Conservation (phyloP, 306 rosid genomes). For the Fragaria iinumae region DNA sequence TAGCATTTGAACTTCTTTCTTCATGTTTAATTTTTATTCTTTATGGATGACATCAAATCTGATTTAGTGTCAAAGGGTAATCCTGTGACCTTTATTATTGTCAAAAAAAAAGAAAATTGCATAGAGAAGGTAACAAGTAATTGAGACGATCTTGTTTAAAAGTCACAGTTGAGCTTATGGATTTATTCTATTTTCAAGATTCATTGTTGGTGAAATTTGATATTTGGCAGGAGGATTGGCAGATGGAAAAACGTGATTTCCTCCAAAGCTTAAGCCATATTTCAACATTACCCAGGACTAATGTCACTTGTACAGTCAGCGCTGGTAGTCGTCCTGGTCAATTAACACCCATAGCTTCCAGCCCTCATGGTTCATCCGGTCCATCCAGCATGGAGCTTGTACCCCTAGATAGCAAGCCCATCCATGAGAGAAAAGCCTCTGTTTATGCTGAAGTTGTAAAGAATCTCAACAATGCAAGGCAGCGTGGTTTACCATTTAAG, state of each 20-base stretch:
- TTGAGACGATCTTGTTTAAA: neutral
- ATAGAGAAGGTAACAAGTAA: neutral
- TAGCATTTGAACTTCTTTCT: neutral
- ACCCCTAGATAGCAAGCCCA: conserved; percentile 62
- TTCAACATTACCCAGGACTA: conserved; percentile 85
- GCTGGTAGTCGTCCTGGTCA: conserved; percentile 59
- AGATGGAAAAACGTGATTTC: conserved; percentile 91
- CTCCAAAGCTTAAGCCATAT: conserved; percentile 90
- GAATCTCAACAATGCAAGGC: conserved; percentile 81
- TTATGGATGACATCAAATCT: neutral
- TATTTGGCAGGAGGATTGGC: conserved; percentile 92
- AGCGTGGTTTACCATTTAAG: conserved; percentile 71
- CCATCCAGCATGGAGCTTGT: conserved; percentile 49
- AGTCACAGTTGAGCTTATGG: neutral
- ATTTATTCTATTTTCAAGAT: conserved; percentile 20
- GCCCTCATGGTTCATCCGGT: conserved; percentile 56
- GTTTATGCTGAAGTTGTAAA: conserved; percentile 79
- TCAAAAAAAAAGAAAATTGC: neutral
- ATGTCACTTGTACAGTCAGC: conserved; percentile 44
- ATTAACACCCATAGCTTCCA: conserved; percentile 45
- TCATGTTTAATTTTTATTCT: neutral
- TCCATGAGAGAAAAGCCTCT: conserved; percentile 74
- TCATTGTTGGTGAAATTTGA: conserved; percentile 30
- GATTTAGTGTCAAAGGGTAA: neutral
- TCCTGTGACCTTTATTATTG: neutral